Base-by-base conservation (phyloP, 192 early-diverging fungal species). In the Coemansia sp. region DNA sequence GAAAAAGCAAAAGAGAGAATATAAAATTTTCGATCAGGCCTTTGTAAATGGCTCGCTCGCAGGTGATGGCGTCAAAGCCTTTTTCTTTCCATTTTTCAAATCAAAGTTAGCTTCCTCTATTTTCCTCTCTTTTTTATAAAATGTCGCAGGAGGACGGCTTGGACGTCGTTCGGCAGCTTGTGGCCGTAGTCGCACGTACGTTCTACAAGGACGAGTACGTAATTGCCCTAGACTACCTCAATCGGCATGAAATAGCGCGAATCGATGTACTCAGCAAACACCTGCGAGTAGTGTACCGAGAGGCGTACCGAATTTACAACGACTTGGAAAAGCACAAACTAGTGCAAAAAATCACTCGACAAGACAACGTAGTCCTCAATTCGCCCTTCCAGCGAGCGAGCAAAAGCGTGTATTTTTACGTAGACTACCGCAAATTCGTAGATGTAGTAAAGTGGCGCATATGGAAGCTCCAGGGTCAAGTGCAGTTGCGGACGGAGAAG, bases 401-500 rank as follows among this genome's bases (percentile, higher is more conserved):
- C 2, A 71, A 80, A 17, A 87, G 87, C 67, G 86, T 86, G 39
- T 94, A 90, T 67, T 95, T 93, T 76, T 94, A 93, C 73, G 85
- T 98, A 12, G 95, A 98, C 80, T 96, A 95, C 83, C 93, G 92
- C 72, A 85, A 90, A n/a, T 94, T 96, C 80, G 92, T 98, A 0
- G 91, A 96, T 67, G 94, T 94, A 7, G 90, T 96, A 53, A 96
- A 95, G 70, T 96, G 87, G 87, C 90, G 92, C 69, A 94, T 98
- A 74, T 93, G 89, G 85, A 90, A 89, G 76, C 92, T 98, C 80
- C 87, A 89, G 38, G 84, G 77, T 14, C 73, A 82, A 29, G 86
- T 92, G 36, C 70, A 83, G 11, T 77, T 82, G 21, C 80, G 80
- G 42, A 85, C 91, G 78, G 73, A 86, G 32, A 89, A 86, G 74